Conservation (phyloP, 495 filamentous ascomycete species). For the Opeltia flavorubescens region DNA sequence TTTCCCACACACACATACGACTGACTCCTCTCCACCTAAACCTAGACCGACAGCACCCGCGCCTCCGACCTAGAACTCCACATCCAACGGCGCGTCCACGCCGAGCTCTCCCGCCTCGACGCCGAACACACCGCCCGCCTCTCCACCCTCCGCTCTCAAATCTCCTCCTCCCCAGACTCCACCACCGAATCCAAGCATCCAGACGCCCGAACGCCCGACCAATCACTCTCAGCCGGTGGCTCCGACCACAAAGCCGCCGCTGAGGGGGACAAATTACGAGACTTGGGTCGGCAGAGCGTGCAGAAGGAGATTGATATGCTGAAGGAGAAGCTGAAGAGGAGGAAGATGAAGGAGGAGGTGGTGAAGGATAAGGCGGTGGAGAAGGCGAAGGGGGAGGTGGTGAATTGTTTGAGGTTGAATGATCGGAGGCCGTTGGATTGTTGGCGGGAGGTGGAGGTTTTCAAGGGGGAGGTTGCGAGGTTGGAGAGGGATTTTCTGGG, state of each 20-base stretch:
- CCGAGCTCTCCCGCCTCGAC: conserved; percentile 67
- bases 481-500: conserved; percentile 81
- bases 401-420: conserved; percentile 70
- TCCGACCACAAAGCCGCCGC: conserved; percentile 19
- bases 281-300: conserved; percentile 37
- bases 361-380: conserved; percentile 45
- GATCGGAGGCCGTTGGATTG: conserved; percentile 88
- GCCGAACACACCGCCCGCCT: conserved; percentile 41
- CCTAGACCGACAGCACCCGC: conserved; percentile 54
- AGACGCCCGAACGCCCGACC: conserved; percentile 11
- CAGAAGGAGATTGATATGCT: conserved; percentile 60
- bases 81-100: conserved; percentile 73
- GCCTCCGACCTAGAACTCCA: conserved; percentile 70
- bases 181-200: conserved; percentile 15
- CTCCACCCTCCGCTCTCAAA: conserved; percentile 44
- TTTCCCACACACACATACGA: background rate
- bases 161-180: conserved; percentile 28
- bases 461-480: conserved; percentile 72
- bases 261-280: conserved; percentile 24
- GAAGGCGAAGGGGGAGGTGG: conserved; percentile 60
- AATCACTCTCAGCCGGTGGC: conserved; percentile 2
- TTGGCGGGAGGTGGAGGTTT: conserved; percentile 84
- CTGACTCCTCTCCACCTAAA: conserved; percentile 3
- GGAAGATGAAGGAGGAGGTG: conserved; percentile 54
- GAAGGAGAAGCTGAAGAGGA: conserved; percentile 51